Percentiles rank a stretch among this genome's conserved stretches.
Evolutionary conservation across 495 filamentous ascomycete species (phyloP).

Genomic region (Barbatosphaeria neglecta): DNA sequence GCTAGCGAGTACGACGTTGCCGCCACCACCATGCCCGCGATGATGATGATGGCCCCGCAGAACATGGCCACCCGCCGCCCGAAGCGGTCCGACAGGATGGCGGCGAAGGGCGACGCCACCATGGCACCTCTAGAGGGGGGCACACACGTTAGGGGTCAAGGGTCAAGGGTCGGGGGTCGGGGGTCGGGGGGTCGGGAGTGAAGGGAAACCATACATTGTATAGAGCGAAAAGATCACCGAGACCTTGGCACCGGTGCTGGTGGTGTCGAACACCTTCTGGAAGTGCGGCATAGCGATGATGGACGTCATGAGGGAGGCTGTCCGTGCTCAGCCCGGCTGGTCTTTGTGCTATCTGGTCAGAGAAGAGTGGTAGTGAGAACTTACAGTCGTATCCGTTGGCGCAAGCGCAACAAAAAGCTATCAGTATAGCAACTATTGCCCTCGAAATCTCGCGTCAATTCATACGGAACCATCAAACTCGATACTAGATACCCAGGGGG

Average conservation of each 20-base stretch:
- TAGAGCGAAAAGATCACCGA: conserved; percentile 36
- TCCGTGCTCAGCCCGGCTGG: too few species aligned
- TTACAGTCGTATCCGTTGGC: conserved; percentile 39
- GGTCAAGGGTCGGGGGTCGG: neutral
- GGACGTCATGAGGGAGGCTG: conserved; percentile 30
- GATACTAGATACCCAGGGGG: too few species aligned
- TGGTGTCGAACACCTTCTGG: conserved; percentile 24
- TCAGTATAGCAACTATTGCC: conserved; percentile 27
- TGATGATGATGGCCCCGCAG: conserved; percentile 38
- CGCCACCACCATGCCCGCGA: conserved; percentile 35
- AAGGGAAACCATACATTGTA: conserved; percentile 22
- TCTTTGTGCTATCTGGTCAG: too few species aligned
- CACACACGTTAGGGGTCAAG: too few species aligned
- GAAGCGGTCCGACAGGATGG: conserved; percentile 30
- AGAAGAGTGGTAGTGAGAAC: too few species aligned
- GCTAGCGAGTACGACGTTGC: conserved; percentile 20
- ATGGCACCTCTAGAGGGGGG: conserved; percentile 39
- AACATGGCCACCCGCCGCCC: conserved; percentile 35
- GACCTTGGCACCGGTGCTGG: conserved; percentile 21
- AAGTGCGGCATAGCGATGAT: conserved; percentile 31
- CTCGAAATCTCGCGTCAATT: too few species aligned
- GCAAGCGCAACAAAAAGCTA: conserved; percentile 39
- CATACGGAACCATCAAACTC: too few species aligned
- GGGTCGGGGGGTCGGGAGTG: neutral
- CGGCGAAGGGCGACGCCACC: conserved; percentile 30